Base-by-base conservation (phyloP, 108 stramenopile species). In the Discostella pseudostelligera region DNA sequence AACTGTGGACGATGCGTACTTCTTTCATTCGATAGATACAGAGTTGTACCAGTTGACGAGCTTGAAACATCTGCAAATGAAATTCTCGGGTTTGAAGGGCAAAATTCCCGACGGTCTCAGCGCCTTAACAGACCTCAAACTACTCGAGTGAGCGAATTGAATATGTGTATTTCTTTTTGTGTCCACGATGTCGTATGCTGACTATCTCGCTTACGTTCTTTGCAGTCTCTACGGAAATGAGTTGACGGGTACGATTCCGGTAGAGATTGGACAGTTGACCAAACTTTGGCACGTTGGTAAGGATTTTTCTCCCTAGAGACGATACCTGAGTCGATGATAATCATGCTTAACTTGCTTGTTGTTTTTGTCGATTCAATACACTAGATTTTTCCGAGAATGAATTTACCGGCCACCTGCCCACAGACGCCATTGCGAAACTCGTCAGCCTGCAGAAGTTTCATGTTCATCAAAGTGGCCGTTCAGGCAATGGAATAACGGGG, bases 261-360 rank as follows among this genome's bases (percentile, higher is more conserved):
- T 72, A 1, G 83, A 89, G 60, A 49, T 89, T 49, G 88, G 88
- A 42, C 67, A 48, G 0, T 70, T 89, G 59, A 69, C 83, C 16
- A 72, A 73, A 5, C 79, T 87, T n/a, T 76, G 82, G 55, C 83
- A 87, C 44, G 65, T 88, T 29, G 73, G 72, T 67, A 40, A 67
- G 58, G 5, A 13, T 24, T 9, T 56, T 67, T 8, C 9, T n/a
- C 20, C 0, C 21, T 51, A 24, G 24, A 12, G 4, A 22, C 3
- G 0, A 21, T 3, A 50, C 19, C 49, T 50, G 49, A 24, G 12
- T 4, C 32, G 32, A 29, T 25, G 50, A 3, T 55, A 14, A n/a
- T 13, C 16, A 32, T 39, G 26, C 35, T 32, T n/a, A 25, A 1
- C 21, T 54, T 16, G 26, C 24, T 42, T 10, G 37, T 1, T 26